These are phyloP conservation scores for Beauveria sp. DNA, from an alignment of 2,329 filamentous ascomycete species.

Conservation along the genomic window DNA sequence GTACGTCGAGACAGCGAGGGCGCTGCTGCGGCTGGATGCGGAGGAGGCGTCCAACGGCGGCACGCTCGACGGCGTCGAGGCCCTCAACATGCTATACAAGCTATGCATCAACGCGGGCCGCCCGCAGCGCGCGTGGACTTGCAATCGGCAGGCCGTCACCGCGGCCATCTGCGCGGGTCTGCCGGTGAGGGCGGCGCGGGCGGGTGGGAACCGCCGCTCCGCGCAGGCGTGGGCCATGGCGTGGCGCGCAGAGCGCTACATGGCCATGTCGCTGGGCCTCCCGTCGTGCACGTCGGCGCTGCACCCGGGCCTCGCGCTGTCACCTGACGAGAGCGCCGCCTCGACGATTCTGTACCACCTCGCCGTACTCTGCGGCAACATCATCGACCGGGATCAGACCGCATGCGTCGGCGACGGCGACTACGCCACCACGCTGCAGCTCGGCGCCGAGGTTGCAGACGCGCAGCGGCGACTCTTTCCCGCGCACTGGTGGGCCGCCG, in stretches of 20 bases:
- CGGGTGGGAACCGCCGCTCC: not conserved
- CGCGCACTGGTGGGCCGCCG: slow-evolving; percentile 11
- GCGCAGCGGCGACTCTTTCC: not conserved
- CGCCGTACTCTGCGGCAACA: not conserved
- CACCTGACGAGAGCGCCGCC: not conserved
- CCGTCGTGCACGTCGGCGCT: slow-evolving; percentile 33
- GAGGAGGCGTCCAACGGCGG: slow-evolving; percentile 36
- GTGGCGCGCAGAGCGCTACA: slow-evolving; percentile 38
- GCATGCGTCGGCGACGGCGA: not conserved
- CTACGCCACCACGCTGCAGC: slow-evolving; percentile 1
- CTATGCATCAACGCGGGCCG: slow-evolving; percentile 47
- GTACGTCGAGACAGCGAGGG: slow-evolving; percentile 36
- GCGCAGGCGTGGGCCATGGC: slow-evolving; percentile 29
- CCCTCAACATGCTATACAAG: slow-evolving; percentile 41
- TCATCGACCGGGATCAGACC: slow-evolving; percentile 10
- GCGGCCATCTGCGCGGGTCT: slow-evolving; percentile 25
- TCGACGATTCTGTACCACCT: not conserved
- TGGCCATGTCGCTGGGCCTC: slow-evolving; percentile 46
- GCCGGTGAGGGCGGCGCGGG: not conserved
- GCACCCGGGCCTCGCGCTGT: slow-evolving; percentile 10
- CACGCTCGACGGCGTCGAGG: slow-evolving; percentile 45
- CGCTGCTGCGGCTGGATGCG: slow-evolving; percentile 35
- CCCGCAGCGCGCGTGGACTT: slow-evolving; percentile 46
- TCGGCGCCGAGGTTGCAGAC: slow-evolving; percentile 1
- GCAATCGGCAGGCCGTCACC: slow-evolving; percentile 41